These are phyloP conservation scores for Starmerella vaccinii DNA, from an alignment of 805 yeast species.

Conservation along the genomic window DNA sequence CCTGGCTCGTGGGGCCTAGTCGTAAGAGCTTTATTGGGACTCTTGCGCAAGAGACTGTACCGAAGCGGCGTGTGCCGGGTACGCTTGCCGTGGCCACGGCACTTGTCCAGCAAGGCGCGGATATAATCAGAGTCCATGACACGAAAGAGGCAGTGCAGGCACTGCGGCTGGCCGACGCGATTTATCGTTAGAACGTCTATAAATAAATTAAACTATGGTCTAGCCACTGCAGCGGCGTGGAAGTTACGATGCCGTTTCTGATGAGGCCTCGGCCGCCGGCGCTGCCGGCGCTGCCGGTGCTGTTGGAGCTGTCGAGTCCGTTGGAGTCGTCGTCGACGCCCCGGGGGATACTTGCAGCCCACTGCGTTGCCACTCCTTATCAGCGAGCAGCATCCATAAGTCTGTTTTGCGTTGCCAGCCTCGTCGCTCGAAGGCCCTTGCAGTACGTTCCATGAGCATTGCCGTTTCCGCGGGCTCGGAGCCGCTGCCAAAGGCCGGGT, in stretches of 20 bases:
- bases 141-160: slow-evolving; percentile 49
- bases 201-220: background rate
- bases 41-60: slow-evolving; percentile 46
- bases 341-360: background rate
- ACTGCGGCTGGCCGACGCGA: slow-evolving; percentile 59
- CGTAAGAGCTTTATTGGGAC: slow-evolving; percentile 79
- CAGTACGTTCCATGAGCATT: slow-evolving; percentile 43
- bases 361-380: slow-evolving; percentile 14
- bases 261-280: too few relatives aligned
- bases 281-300: too few relatives aligned
- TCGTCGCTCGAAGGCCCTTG: slow-evolving; percentile 40
- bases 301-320: too few relatives aligned
- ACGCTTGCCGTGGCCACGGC: slow-evolving; percentile 69
- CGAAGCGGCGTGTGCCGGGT: slow-evolving; percentile 59
- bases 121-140: slow-evolving; percentile 84
- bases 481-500: slow-evolving; percentile 26
- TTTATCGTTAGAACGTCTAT: slow-evolving; percentile 33
- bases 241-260: too few relatives aligned
- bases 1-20: slow-evolving; percentile 76
- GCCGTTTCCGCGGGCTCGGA: slow-evolving; percentile 36
- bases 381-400: slow-evolving; percentile 45
- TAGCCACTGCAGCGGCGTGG: too few relatives aligned
- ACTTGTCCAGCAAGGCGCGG: slow-evolving; percentile 60
- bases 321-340: background rate
- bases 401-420: slow-evolving; percentile 57